A percentile compares a stretch with the other conserved stretches of the same genome.
Conservation (phyloP, 2,329 filamentous ascomycete genomes). For the Aspergillus cejpii region DNA sequence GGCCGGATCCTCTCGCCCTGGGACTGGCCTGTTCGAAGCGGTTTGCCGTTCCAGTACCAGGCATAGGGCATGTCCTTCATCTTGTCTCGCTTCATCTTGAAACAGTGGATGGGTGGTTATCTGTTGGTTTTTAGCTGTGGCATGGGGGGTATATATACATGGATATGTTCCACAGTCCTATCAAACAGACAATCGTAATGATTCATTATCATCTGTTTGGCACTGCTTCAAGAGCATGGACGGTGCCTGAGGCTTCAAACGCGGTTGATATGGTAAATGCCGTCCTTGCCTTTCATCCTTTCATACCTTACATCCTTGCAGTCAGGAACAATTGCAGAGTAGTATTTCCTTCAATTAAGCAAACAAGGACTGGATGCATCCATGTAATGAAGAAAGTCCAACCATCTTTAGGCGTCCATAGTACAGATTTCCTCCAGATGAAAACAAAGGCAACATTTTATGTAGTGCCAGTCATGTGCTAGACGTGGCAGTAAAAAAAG, state of each 20-base stretch:
- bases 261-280: neutral
- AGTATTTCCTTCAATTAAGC: neutral
- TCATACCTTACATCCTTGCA: neutral
- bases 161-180: neutral
- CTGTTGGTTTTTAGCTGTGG: too few relatives aligned
- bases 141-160: too few relatives aligned
- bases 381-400: neutral
- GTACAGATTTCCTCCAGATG: too few relatives aligned
- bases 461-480: neutral
- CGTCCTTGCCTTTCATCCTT: neutral
- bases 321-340: neutral
- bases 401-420: neutral
- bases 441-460: neutral
- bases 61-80: slow-evolving; percentile 14
- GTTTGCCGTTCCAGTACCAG: slow-evolving; percentile 23
- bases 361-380: neutral
- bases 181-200: neutral
- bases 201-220: neutral
- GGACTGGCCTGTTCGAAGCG: slow-evolving; percentile 12
- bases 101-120: neutral
- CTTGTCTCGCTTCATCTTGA: slow-evolving; percentile 4
- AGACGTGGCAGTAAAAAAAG: neutral
- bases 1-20: slow-evolving; percentile 15
- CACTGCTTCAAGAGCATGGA: too few relatives aligned
- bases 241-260: neutral